Percentiles rank a stretch among this genome's conserved stretches.
phyloP scores from a whole-genome alignment of 1,284 basidiomycete genomes.

The Sphaerobolus stellatus region DNA sequence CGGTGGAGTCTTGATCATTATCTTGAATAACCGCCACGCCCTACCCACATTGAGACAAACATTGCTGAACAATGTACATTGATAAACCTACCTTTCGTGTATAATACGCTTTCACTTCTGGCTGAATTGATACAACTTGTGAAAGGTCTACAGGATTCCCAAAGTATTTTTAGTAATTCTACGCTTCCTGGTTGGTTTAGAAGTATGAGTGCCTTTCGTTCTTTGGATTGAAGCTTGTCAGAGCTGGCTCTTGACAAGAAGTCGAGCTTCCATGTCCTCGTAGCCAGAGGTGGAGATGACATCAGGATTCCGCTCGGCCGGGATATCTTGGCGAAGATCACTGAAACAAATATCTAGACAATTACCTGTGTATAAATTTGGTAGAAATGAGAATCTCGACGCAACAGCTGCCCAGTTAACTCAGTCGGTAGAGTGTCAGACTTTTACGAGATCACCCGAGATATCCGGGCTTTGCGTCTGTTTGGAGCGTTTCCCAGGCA shows the following conservation, averaged over 20 bases:
- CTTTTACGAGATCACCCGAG: constrained; percentile 1
- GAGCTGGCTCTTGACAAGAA: neutral
- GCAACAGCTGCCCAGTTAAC: constrained; percentile 4
- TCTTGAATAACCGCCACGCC: constrained; percentile 71
- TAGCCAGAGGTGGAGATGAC: neutral
- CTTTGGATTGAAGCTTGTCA: neutral
- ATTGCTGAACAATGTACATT: constrained; percentile 9
- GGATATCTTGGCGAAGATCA: neutral
- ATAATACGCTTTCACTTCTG: constrained; percentile 74
- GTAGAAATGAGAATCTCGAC: neutral
- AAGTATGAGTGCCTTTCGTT: constrained; percentile 64
- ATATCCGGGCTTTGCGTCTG: too few relatives aligned
- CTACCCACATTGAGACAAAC: constrained; percentile 38
- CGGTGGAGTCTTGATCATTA: constrained; percentile 81
- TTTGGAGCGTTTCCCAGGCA: too few relatives aligned
- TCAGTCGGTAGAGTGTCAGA: constrained; percentile 13
- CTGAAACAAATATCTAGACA: neutral
- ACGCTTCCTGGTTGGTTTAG: constrained; percentile 84
- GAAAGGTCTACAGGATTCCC: constrained; percentile 58
- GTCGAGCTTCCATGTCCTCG: neutral
- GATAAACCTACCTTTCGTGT: constrained; percentile 52
- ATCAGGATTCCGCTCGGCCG: neutral
- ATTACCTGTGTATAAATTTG: neutral
- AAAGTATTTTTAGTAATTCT: constrained; percentile 63
- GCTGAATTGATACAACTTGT: neutral